These are phyloP conservation scores for Dacryopinax spathularia DNA, from an alignment of 768 basidiomycete genomes.

Conservation along the genomic window DNA sequence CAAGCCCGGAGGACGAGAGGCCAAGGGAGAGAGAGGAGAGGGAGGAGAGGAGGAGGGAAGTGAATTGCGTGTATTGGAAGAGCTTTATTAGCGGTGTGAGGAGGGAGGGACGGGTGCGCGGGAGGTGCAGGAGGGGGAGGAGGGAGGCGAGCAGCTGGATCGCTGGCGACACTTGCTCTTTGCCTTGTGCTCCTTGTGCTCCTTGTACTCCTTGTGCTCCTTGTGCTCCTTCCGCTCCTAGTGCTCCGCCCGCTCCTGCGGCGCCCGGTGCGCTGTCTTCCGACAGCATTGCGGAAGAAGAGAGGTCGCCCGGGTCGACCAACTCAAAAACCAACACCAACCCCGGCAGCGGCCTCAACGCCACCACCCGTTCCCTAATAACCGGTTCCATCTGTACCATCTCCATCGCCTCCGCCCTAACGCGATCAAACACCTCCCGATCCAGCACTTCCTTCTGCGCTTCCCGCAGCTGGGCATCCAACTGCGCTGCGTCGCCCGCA, in stretches of 20 bases:
- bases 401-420: background rate
- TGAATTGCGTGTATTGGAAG: background rate
- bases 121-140: slow-evolving; percentile 1
- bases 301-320: background rate
- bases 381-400: background rate
- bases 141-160: background rate
- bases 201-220: too few species aligned
- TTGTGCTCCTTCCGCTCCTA: too few species aligned
- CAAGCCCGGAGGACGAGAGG: background rate
- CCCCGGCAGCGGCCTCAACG: background rate
- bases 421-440: background rate
- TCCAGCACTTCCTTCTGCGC: background rate
- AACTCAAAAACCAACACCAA: background rate
- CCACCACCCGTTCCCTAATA: background rate
- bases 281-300: too few species aligned
- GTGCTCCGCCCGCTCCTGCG: background rate
- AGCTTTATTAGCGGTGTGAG: background rate
- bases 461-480: background rate
- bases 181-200: too few species aligned
- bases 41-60: background rate
- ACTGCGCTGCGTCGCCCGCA: too few species aligned
- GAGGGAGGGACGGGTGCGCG: background rate
- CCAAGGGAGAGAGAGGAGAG: background rate
- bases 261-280: background rate
- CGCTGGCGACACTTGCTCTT: background rate